A percentile compares a stretch with the other conserved stretches of the same genome.
Evolutionary conservation across 1,284 basidiomycete species (phyloP).

Genomic region (Trichosporon asahii): DNA sequence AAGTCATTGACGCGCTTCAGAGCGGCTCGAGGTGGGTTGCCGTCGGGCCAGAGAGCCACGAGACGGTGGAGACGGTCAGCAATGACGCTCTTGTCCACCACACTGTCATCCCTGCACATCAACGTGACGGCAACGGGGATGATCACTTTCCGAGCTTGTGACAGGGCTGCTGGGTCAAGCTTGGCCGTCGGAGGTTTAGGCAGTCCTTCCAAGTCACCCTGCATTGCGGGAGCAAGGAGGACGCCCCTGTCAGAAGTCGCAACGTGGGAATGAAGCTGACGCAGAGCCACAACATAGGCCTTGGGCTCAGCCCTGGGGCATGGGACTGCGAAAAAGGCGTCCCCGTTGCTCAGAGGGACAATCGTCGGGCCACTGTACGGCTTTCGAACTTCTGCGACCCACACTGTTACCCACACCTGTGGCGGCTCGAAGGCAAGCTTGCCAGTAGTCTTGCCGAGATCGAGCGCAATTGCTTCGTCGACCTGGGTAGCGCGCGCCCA

Average conservation of each 20-base stretch:
- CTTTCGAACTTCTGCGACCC: constrained; percentile 33
- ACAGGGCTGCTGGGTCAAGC: not conserved
- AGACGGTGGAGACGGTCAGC: constrained; percentile 40
- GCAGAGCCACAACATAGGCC: constrained; percentile 25
- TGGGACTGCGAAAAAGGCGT: constrained; percentile 23
- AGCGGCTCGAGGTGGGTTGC: constrained; percentile 47
- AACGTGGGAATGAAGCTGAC: constrained; percentile 20
- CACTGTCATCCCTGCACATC: constrained; percentile 18
- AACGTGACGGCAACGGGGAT: constrained; percentile 36
- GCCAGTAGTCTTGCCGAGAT: constrained; percentile 31
- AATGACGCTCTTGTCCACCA: constrained; percentile 33
- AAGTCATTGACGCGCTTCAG: constrained; percentile 50
- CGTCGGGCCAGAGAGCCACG: constrained; percentile 46
- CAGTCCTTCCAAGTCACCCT: constrained; percentile 20
- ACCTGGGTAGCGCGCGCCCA: constrained; percentile 8
- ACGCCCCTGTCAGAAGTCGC: not conserved
- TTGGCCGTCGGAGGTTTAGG: not conserved
- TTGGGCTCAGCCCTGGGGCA: constrained; percentile 30
- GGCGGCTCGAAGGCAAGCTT: not conserved
- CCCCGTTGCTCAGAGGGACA: not conserved
- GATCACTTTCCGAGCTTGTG: constrained; percentile 26
- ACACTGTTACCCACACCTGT: constrained; percentile 14
- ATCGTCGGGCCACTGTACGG: constrained; percentile 15
- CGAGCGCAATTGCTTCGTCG: constrained; percentile 26
- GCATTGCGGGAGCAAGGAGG: constrained; percentile 24